These are phyloP conservation scores for Clavariopsis aquatica DNA, from an alignment of 495 filamentous ascomycete species.

Conservation along the genomic window DNA sequence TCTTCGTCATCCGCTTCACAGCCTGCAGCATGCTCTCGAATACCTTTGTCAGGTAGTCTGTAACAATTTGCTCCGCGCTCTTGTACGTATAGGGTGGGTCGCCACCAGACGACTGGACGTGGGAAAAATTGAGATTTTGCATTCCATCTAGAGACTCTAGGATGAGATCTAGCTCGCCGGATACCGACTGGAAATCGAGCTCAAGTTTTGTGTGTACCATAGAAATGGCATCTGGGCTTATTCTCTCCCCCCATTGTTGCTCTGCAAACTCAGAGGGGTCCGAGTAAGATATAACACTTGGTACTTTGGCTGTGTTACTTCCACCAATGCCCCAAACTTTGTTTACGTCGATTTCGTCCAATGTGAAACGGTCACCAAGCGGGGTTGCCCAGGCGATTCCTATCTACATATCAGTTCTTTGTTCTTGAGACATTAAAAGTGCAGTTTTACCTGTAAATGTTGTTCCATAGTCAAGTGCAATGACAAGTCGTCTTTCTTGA, in stretches of 20 bases:
- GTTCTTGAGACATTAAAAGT: neutral
- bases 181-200: constrained; percentile 12
- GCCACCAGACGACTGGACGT: constrained; percentile 14
- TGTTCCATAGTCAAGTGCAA: constrained; percentile 29
- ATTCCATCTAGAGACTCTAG: constrained; percentile 23
- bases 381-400: constrained; percentile 26
- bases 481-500: constrained; percentile 15
- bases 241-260: constrained; percentile 24
- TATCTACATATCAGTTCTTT: neutral
- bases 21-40: constrained; percentile 2
- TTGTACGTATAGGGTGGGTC: constrained; percentile 18
- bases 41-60: constrained; percentile 28
- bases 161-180: constrained; percentile 25
- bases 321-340: constrained; percentile 6
- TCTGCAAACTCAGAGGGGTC: constrained; percentile 1
- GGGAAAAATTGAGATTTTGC: constrained; percentile 24
- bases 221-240: constrained; percentile 19
- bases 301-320: constrained; percentile 20
- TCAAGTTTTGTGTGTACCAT: constrained; percentile 32
- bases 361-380: neutral
- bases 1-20: neutral
- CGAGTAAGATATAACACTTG: constrained; percentile 31
- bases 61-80: constrained; percentile 25
- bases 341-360: constrained; percentile 23
- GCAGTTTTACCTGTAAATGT: constrained; percentile 19